phyloP scores from a whole-genome alignment of 257 asterid species.

The Lantana camara region DNA sequence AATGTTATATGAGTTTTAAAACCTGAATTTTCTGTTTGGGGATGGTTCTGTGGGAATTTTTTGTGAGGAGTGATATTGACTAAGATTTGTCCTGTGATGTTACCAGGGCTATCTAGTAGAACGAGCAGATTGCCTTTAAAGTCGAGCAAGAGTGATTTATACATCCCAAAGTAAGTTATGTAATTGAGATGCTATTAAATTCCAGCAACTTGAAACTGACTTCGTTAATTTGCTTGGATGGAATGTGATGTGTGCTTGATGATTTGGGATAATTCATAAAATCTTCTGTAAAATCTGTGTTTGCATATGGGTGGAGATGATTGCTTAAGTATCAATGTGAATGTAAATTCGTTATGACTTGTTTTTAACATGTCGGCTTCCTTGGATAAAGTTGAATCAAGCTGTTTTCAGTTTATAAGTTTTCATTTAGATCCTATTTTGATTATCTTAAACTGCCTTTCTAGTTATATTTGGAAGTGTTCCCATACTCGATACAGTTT shows the following conservation, averaged over 20 bases:
- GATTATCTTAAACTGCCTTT: conserved; percentile 9
- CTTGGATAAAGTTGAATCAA: not conserved
- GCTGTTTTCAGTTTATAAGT: not conserved
- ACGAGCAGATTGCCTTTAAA: conserved; percentile 42
- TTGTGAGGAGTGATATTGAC: conserved; percentile 19
- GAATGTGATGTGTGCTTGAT: conserved; percentile 15
- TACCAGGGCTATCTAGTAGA: conserved; percentile 66
- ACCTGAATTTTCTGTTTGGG: not conserved
- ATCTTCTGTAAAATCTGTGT: not conserved
- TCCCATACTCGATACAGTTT: not conserved
- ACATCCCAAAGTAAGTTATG: conserved; percentile 51
- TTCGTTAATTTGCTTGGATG: conserved; percentile 1
- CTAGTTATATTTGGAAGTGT: conserved; percentile 6
- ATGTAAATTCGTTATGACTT: not conserved
- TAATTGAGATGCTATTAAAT: conserved; percentile 19
- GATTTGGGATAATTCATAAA: not conserved
- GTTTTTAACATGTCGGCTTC: not conserved
- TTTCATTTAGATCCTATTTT: not conserved
- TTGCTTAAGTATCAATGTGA: conserved; percentile 11
- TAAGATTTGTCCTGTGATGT: conserved; percentile 18
- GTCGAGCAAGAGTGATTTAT: conserved; percentile 44
- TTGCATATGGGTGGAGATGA: not conserved
- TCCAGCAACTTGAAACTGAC: not conserved
- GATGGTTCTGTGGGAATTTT: not conserved
- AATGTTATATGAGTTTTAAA: conserved; percentile 7